Conservation (phyloP, 1,139 yeast species). For the Geotrichum histeridarum region DNA sequence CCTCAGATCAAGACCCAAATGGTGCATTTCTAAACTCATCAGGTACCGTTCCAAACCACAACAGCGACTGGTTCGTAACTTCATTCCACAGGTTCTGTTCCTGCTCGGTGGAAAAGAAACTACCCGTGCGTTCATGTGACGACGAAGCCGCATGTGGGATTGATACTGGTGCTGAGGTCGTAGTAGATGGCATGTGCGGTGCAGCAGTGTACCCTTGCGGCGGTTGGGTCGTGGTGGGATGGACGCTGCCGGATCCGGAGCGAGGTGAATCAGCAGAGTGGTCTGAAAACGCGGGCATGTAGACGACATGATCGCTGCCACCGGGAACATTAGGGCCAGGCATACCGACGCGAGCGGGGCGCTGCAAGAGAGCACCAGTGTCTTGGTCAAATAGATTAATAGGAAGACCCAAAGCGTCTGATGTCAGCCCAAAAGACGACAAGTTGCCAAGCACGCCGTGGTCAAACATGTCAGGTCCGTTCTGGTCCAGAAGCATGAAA, state of each 20-base stretch:
- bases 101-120: constrained; percentile 14
- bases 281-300: background rate
- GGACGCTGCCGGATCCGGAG: background rate
- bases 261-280: background rate
- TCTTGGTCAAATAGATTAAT: constrained; percentile 5
- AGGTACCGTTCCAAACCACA: constrained; percentile 4
- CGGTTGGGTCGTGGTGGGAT: background rate
- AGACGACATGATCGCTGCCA: background rate
- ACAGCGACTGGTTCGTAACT: constrained; percentile 25
- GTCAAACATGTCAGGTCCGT: constrained; percentile 19
- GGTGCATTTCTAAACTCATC: background rate
- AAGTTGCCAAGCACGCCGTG: background rate
- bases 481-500: constrained; percentile 13
- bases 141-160: background rate
- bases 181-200: background rate
- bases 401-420: constrained; percentile 12
- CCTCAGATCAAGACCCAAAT: background rate
- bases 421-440: constrained; percentile 6
- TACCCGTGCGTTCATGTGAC: constrained; percentile 2
- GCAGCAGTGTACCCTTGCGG: background rate
- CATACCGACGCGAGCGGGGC: background rate
- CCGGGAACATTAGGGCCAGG: background rate
- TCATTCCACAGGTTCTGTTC: constrained; percentile 28
- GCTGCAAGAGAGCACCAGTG: background rate
- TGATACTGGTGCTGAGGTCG: background rate